Conservation (phyloP, 257 asterid genomes). For the Solanum acaule region DNA sequence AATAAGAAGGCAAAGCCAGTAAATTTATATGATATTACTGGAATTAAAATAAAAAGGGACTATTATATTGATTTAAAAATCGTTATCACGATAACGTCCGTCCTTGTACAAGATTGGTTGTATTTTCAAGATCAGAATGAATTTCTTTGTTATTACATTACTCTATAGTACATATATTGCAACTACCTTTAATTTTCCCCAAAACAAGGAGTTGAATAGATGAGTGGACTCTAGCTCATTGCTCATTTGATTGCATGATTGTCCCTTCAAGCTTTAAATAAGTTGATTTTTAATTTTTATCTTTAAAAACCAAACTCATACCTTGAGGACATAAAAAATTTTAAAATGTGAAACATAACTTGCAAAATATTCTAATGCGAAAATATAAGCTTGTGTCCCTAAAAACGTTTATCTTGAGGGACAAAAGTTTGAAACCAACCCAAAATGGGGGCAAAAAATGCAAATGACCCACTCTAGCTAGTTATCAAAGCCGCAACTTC, state of each 20-base stretch:
- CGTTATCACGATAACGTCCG: neutral
- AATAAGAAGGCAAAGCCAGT: neutral
- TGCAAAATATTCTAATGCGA: too few species aligned
- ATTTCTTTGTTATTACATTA: neutral
- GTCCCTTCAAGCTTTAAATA: neutral
- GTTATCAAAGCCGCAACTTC: constrained; percentile 7
- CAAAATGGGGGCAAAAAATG: neutral
- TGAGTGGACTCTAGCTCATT: neutral
- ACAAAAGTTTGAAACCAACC: neutral
- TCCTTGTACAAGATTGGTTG: neutral
- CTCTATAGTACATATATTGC: neutral
- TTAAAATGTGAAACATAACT: too few species aligned
- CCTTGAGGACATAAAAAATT: too few species aligned
- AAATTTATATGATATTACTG: neutral
- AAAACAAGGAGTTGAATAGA: neutral
- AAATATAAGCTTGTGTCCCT: too few species aligned
- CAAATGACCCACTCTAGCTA: neutral
- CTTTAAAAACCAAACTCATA: neutral
- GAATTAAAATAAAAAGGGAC: neutral
- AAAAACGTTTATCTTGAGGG: too few species aligned
- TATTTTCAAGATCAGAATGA: neutral
- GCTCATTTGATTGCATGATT: neutral
- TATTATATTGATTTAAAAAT: neutral
- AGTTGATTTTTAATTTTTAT: too few species aligned
- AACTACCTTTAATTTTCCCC: neutral